phyloP scores from a whole-genome alignment of 2,329 filamentous ascomycete species.

The Orbilia brochopaga region DNA sequence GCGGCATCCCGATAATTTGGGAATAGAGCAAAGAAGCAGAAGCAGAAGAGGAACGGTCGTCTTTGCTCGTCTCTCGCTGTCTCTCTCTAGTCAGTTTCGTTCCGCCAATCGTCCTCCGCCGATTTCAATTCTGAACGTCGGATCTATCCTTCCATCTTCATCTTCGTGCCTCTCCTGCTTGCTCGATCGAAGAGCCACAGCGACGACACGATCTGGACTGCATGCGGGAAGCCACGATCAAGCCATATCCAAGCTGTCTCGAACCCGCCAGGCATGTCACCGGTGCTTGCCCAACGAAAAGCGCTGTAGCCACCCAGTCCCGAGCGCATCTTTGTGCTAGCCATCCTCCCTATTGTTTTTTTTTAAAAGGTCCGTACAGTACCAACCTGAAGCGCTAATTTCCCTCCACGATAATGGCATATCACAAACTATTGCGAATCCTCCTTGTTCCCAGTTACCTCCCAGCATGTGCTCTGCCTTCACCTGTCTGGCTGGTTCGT shows the following conservation, averaged over 20 bases:
- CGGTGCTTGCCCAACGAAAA: conserved; percentile 10
- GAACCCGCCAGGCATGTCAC: not conserved
- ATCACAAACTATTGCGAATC: conserved; percentile 26
- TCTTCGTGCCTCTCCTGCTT: conserved; percentile 8
- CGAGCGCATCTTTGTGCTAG: conserved; percentile 16
- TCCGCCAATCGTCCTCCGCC: conserved; percentile 3
- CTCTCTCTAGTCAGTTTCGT: conserved; percentile 31
- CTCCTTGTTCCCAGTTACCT: conserved; percentile 5
- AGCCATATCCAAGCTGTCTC: not conserved
- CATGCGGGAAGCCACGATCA: no score
- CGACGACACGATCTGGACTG: no score
- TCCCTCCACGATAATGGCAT: conserved; percentile 25
- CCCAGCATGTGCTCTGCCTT: conserved; percentile 6
- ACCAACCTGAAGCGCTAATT: conserved; percentile 25
- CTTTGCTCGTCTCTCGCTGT: conserved; percentile 18
- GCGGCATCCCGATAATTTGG: conserved; percentile 40
- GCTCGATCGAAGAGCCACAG: conserved; percentile 7
- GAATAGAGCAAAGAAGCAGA: conserved; percentile 19
- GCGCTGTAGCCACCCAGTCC: conserved; percentile 33
- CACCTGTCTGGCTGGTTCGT: conserved; percentile 2
- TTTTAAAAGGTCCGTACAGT: conserved; percentile 48
- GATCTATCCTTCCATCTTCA: conserved; percentile 27
- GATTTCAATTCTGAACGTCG: not conserved
- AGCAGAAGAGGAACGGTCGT: conserved; percentile 9
- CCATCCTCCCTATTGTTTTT: not conserved